Evolutionary conservation across 2,329 filamentous ascomycete genomes (phyloP).

Genomic region (Nigrospora sphaerica): DNA sequence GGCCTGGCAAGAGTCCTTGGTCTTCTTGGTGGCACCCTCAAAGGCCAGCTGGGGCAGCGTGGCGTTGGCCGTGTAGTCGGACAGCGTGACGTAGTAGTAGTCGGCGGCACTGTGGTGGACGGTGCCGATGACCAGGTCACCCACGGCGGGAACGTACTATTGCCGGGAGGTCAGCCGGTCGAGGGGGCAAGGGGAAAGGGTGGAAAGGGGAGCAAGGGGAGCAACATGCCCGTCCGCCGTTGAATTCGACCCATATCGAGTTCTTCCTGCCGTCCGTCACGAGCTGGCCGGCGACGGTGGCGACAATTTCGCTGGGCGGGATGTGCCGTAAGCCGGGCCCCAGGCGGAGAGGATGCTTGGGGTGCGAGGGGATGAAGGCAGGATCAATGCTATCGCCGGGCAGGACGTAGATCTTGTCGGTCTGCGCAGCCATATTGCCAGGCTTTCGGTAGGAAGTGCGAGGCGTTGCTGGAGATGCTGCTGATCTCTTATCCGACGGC

Average conservation of each 20-base stretch:
- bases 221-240: conserved; percentile 58
- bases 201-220: too few relatives aligned
- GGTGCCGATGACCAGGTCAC: conserved; percentile 84
- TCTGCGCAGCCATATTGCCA: conserved; percentile 37
- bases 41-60: conserved; percentile 85
- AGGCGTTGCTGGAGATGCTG: too few relatives aligned
- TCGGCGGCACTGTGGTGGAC: conserved; percentile 71
- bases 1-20: conserved; percentile 65
- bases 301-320: conserved; percentile 65
- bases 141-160: conserved; percentile 71
- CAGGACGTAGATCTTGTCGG: conserved; percentile 60
- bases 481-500: too few relatives aligned
- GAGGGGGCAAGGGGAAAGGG: background rate
- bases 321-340: conserved; percentile 80
- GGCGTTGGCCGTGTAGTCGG: conserved; percentile 55
- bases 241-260: conserved; percentile 69
- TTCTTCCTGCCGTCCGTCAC: conserved; percentile 66
- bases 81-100: conserved; percentile 71
- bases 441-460: too few relatives aligned
- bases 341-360: conserved; percentile 66
- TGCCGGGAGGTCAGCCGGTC: conserved; percentile 17
- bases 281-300: conserved; percentile 61
- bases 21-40: conserved; percentile 88
- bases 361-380: conserved; percentile 58
- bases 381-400: conserved; percentile 72